Evolutionary conservation across 352 stramenopile species (phyloP).

Genomic region (Phytophthora pseudosyringae): DNA sequence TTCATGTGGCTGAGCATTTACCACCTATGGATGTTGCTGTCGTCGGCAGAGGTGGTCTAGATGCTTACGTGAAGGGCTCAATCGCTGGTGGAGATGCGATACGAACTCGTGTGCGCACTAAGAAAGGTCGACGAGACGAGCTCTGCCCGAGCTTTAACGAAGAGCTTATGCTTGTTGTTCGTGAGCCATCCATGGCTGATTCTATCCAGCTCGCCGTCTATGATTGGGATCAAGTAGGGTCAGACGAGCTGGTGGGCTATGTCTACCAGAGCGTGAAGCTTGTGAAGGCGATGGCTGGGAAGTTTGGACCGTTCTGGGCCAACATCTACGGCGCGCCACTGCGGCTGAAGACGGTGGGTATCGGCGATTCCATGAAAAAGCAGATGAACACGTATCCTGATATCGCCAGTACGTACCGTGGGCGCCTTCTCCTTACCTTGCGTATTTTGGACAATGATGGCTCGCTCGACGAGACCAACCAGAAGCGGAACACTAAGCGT

Average conservation of each 20-base stretch:
- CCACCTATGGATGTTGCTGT: conserved; percentile 77
- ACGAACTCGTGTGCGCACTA: conserved; percentile 77
- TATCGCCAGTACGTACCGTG: conserved; percentile 84
- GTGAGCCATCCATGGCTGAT: conserved; percentile 81
- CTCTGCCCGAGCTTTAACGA: conserved; percentile 80
- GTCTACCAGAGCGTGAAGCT: conserved; percentile 78
- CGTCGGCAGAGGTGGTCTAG: conserved; percentile 65
- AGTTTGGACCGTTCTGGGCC: conserved; percentile 68
- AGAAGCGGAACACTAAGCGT: conserved; percentile 84
- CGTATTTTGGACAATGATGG: conserved; percentile 74
- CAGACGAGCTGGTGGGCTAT: conserved; percentile 76
- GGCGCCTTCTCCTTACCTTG: conserved; percentile 80
- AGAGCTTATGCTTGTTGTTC: conserved; percentile 80
- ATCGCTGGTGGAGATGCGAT: conserved; percentile 65
- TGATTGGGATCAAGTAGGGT: conserved; percentile 83
- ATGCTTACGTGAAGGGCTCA: conserved; percentile 73
- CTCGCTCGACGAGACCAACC: conserved; percentile 81
- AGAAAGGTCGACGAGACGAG: conserved; percentile 75
- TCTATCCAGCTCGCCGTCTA: conserved; percentile 74
- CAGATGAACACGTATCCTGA: conserved; percentile 90
- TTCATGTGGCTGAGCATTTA: conserved; percentile 78
- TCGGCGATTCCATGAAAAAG: conserved; percentile 70
- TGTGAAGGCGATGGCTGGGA: conserved; percentile 66
- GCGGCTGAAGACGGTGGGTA: conserved; percentile 56
- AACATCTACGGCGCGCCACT: conserved; percentile 84